A percentile compares a stretch with the other conserved stretches of the same genome.
phyloP scores from a whole-genome alignment of 345 rosid genomes.

The Schrenkiella parvula region DNA sequence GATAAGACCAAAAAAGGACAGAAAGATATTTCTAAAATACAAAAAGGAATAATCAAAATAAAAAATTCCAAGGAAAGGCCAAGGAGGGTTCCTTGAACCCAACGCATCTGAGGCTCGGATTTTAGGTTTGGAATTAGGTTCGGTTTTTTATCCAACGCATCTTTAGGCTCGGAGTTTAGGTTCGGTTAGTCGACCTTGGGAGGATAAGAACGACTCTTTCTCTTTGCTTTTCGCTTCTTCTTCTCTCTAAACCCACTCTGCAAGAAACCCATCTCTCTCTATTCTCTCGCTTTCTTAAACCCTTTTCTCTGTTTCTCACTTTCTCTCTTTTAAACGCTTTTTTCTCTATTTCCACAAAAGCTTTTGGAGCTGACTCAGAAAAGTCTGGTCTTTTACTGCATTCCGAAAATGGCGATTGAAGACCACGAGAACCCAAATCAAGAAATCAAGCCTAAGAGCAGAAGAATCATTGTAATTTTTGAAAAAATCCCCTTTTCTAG shows the following conservation, averaged over 20 bases:
- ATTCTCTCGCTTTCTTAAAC: conserved; percentile 24
- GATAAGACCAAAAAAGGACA: conserved; percentile 26
- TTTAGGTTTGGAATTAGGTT: too few relatives aligned
- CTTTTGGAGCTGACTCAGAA: neutral
- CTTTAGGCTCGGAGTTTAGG: conserved; percentile 13
- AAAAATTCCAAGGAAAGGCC: conserved; percentile 43
- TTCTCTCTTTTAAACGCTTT: conserved; percentile 20
- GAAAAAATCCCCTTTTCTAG: neutral
- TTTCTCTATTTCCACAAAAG: neutral
- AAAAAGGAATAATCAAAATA: neutral
- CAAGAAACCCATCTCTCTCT: conserved; percentile 24
- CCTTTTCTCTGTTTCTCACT: neutral
- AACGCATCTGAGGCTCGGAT: conserved; percentile 37
- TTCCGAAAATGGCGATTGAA: conserved; percentile 72
- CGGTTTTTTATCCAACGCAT: neutral
- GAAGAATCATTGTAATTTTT: conserved; percentile 54
- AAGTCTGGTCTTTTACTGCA: neutral
- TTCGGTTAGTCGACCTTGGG: conserved; percentile 28
- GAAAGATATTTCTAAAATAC: neutral
- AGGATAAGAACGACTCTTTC: conserved; percentile 60
- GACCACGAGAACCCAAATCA: conserved; percentile 57
- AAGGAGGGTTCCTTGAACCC: conserved; percentile 59
- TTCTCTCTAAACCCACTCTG: conserved; percentile 31
- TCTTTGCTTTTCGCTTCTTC: conserved; percentile 4
- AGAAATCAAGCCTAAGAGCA: conserved; percentile 59